These are phyloP conservation scores for Leersia perrieri DNA, from an alignment of 176 grass and related monocot species.

Conservation along the genomic window DNA sequence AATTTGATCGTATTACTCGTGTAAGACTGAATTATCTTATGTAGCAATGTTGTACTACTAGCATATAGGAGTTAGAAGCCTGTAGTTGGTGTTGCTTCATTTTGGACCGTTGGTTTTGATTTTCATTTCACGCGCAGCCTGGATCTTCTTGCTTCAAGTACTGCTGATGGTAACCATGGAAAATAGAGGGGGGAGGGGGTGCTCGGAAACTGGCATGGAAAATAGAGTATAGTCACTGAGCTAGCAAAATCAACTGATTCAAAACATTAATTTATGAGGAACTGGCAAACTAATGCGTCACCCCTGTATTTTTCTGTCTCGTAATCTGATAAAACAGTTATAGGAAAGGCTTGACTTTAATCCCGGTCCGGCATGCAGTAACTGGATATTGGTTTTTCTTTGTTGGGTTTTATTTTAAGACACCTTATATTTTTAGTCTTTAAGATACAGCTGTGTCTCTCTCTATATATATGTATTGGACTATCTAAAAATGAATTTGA, in stretches of 20 bases:
- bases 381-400: background rate
- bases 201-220: too few relatives aligned
- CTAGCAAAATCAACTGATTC: background rate
- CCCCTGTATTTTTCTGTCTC: background rate
- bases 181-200: too few relatives aligned
- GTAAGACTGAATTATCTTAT: background rate
- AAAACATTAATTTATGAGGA: background rate
- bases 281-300: background rate
- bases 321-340: background rate
- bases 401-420: background rate
- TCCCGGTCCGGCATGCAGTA: background rate
- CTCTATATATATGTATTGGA: background rate
- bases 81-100: background rate
- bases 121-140: slow-evolving; percentile 22
- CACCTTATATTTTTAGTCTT: background rate
- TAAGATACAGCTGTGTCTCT: background rate
- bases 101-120: background rate
- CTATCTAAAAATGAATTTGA: too few relatives aligned
- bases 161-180: background rate
- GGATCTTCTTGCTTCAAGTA: background rate
- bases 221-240: too few relatives aligned
- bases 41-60: too few relatives aligned
- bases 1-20: background rate
- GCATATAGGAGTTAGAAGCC: background rate
- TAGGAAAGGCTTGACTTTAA: background rate